These are phyloP conservation scores for Trichoderma guizhouense DNA, from an alignment of 2,329 filamentous ascomycete species.

Conservation along the genomic window DNA sequence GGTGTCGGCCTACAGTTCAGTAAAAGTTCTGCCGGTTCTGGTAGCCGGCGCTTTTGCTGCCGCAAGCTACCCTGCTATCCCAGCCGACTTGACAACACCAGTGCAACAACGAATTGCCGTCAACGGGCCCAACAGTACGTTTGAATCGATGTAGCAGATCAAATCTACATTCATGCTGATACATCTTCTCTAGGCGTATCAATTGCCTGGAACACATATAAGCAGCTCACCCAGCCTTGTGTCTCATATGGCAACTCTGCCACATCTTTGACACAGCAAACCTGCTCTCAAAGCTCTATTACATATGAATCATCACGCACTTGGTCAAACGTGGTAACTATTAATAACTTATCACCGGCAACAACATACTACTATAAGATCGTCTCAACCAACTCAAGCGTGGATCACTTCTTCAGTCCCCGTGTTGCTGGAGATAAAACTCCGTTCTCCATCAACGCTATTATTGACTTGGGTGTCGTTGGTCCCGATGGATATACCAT, in stretches of 20 bases:
- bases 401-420: constrained; percentile 52
- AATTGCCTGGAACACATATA: constrained; percentile 57
- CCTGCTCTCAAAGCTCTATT: constrained; percentile 44
- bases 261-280: constrained; percentile 34
- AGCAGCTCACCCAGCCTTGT: constrained; percentile 42
- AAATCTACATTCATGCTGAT: background rate
- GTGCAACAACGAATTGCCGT: constrained; percentile 53
- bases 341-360: constrained; percentile 45
- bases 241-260: constrained; percentile 50
- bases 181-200: constrained; percentile 40
- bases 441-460: constrained; percentile 48
- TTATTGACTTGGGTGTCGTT: constrained; percentile 52
- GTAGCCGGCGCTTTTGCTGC: constrained; percentile 11
- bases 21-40: constrained; percentile 9
- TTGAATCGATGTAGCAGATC: background rate
- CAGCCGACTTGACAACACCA: constrained; percentile 49
- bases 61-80: constrained; percentile 43
- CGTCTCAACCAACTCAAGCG: constrained; percentile 51
- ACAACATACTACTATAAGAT: constrained; percentile 62
- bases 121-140: constrained; percentile 46
- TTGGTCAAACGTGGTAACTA: constrained; percentile 46
- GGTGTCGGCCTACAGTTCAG: background rate
- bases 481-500: constrained; percentile 33
- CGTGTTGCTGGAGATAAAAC: constrained; percentile 52
- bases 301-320: constrained; percentile 56